A percentile compares a stretch with the other conserved stretches of the same genome.
These are phyloP conservation scores for Ceratobasidium sp. DNA, from an alignment of 1,284 basidiomycete species.

Conservation along the genomic window DNA sequence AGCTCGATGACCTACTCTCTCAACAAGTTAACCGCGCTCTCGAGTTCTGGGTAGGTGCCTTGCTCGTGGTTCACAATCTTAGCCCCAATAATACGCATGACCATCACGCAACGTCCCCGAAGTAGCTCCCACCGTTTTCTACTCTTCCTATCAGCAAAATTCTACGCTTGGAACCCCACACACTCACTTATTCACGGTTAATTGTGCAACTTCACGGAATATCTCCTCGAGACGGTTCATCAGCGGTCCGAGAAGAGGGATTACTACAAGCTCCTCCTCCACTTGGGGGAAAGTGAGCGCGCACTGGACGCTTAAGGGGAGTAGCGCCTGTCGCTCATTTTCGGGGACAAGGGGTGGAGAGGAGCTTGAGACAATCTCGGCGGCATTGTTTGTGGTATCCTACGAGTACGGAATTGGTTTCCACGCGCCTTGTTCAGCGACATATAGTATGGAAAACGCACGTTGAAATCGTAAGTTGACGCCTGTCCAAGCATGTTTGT, in stretches of 20 bases:
- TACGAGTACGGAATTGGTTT: too few relatives aligned
- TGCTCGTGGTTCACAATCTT: not conserved
- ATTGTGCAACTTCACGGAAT: not conserved
- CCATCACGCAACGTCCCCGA: constrained; percentile 26
- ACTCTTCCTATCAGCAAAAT: not conserved
- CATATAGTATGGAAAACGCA: too few relatives aligned
- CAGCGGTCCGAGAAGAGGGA: constrained; percentile 11
- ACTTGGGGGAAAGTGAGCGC: constrained; percentile 1
- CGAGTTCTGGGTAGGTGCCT: not conserved
- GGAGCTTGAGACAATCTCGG: too few relatives aligned
- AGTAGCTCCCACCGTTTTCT: constrained; percentile 26
- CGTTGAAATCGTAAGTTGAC: too few relatives aligned
- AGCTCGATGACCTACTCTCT: not conserved
- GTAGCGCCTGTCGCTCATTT: constrained; percentile 1
- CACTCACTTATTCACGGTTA: constrained; percentile 11
- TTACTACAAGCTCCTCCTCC: constrained; percentile 1
- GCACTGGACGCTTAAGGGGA: not conserved
- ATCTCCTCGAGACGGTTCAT: not conserved
- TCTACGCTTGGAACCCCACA: not conserved
- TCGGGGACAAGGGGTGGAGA: not conserved
- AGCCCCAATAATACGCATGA: constrained; percentile 3
- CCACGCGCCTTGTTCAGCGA: too few relatives aligned
- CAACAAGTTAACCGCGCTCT: not conserved
- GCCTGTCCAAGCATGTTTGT: too few relatives aligned
- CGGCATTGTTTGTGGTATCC: too few relatives aligned